phyloP scores from a whole-genome alignment of 2,329 filamentous ascomycete species.

The Ramularia endophylla region DNA sequence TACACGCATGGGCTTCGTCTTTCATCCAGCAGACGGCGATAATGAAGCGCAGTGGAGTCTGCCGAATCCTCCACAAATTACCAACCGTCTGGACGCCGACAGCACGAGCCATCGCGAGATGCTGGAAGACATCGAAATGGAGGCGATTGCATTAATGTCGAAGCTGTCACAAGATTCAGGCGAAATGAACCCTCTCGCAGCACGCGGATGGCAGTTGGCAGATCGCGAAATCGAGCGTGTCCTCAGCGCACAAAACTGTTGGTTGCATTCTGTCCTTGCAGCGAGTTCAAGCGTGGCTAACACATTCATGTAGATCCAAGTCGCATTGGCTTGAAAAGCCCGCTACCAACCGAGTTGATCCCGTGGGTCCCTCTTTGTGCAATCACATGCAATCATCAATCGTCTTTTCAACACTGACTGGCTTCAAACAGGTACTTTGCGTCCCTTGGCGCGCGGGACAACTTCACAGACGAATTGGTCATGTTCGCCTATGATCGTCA shows the following conservation, averaged over 20 bases:
- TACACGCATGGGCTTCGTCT: constrained; percentile 51
- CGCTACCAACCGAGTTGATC: not conserved
- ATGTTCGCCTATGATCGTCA: constrained; percentile 59
- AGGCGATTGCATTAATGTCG: constrained; percentile 50
- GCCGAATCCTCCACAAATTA: constrained; percentile 20
- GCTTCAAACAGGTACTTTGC: constrained; percentile 39
- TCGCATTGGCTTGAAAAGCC: too few species aligned
- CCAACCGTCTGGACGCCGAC: constrained; percentile 19
- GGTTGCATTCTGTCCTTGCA: too few species aligned
- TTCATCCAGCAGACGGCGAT: not conserved
- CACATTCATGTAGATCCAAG: too few species aligned
- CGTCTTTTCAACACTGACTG: not conserved
- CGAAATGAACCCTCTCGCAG: constrained; percentile 23
- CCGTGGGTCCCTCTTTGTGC: too few species aligned
- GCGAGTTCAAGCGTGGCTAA: too few species aligned
- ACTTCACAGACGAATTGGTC: constrained; percentile 58
- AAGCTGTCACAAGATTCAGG: constrained; percentile 25
- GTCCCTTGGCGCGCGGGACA: constrained; percentile 55
- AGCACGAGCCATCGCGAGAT: constrained; percentile 32
- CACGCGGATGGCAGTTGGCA: constrained; percentile 26
- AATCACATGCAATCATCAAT: too few species aligned
- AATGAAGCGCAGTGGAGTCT: constrained; percentile 24
- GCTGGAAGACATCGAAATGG: constrained; percentile 55
- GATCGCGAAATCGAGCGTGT: constrained; percentile 30
- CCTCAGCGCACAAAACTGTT: constrained; percentile 30